Evolutionary conservation across 108 stramenopile genomes (phyloP).

Genomic region (Schizochytrium sp.): DNA sequence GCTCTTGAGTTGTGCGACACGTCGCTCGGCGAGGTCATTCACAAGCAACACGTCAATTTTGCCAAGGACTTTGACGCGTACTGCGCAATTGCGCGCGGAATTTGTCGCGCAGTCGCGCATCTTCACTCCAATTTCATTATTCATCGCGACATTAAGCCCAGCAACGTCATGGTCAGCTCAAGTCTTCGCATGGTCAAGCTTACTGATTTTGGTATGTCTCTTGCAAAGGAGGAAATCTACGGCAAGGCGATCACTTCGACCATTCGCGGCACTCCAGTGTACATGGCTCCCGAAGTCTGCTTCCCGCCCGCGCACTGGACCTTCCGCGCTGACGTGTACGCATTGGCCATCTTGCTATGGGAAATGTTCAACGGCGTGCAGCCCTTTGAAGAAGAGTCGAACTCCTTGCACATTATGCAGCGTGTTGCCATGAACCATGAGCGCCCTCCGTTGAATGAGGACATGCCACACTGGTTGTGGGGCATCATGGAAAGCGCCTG

Average conservation of each 20-base stretch:
- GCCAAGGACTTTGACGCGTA: background rate
- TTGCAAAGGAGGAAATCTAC: background rate
- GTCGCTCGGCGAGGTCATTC: background rate
- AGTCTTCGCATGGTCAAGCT: background rate
- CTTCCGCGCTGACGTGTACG: background rate
- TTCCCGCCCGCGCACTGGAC: background rate
- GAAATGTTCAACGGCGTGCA: background rate
- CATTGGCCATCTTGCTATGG: background rate
- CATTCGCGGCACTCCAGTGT: background rate
- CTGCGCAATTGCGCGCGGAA: background rate
- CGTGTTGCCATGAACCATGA: background rate
- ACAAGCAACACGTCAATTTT: background rate
- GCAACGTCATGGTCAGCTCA: conserved; percentile 38
- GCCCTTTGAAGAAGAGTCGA: background rate
- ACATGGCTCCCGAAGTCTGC: conserved; percentile 1
- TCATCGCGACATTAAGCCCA: conserved; percentile 51
- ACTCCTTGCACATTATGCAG: background rate
- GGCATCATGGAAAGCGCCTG: background rate
- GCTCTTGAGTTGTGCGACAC: background rate
- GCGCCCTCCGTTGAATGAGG: background rate
- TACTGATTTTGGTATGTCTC: background rate
- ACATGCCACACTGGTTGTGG: background rate
- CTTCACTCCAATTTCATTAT: conserved; percentile 37
- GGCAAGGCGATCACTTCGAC: background rate
- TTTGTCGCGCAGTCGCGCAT: conserved; percentile 18